Percentiles rank a stretch among this genome's conserved stretches.
Evolutionary conservation across 2,329 filamentous ascomycete genomes (phyloP).

Genomic region (Scopulariopsis brevicaulis): DNA sequence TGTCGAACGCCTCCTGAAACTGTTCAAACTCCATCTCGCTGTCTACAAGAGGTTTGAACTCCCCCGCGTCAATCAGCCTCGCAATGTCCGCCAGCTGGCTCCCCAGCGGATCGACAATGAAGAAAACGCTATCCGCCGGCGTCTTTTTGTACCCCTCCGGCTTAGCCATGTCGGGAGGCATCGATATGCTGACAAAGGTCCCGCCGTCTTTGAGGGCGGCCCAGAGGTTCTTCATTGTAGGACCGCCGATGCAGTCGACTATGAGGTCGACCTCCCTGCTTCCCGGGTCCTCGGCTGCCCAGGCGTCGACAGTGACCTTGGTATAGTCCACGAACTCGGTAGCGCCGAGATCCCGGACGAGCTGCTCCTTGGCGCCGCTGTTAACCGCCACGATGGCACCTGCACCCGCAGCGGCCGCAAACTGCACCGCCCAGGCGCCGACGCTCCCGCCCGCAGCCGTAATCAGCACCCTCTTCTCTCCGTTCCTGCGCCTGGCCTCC

Average conservation of each 20-base stretch:
- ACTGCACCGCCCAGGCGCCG: slow-evolving; percentile 25
- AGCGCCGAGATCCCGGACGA: slow-evolving; percentile 19
- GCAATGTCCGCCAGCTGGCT: slow-evolving; percentile 21
- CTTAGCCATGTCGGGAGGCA: slow-evolving; percentile 12
- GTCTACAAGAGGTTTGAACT: slow-evolving; percentile 20
- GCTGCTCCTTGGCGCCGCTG: slow-evolving; percentile 15
- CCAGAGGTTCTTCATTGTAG: slow-evolving; percentile 20
- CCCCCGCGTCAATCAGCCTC: slow-evolving; percentile 19
- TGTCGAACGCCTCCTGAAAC: slow-evolving; percentile 23
- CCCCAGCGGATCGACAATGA: slow-evolving; percentile 23
- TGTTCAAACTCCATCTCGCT: slow-evolving; percentile 25
- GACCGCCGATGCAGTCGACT: slow-evolving; percentile 24
- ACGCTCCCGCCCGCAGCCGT: slow-evolving; percentile 26
- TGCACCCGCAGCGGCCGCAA: slow-evolving; percentile 20
- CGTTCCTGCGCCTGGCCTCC: slow-evolving; percentile 15
- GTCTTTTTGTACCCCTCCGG: slow-evolving; percentile 17
- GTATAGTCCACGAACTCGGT: slow-evolving; percentile 25
- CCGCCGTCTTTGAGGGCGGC: slow-evolving; percentile 21
- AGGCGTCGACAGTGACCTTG: slow-evolving; percentile 15
- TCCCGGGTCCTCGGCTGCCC: slow-evolving; percentile 15
- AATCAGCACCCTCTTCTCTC: slow-evolving; percentile 20
- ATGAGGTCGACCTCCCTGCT: slow-evolving; percentile 19
- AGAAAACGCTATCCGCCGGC: slow-evolving; percentile 19
- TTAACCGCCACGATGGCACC: slow-evolving; percentile 22
- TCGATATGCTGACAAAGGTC: slow-evolving; percentile 18